Conservation (phyloP, 2,329 filamentous ascomycete species). For the Anthostomella pinea region DNA sequence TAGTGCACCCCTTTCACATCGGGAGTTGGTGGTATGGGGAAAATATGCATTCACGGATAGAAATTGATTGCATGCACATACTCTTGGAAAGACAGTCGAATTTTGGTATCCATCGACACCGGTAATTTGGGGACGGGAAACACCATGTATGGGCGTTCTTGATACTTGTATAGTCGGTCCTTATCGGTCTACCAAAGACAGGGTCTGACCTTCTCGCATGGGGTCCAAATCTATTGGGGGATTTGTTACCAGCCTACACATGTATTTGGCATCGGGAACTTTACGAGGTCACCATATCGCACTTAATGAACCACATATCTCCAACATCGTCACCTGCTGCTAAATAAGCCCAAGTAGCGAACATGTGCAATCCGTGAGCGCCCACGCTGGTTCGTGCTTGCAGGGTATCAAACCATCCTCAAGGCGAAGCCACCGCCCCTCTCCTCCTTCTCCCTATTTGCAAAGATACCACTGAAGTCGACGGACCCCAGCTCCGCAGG, state of each 20-base stretch:
- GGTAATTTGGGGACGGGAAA: conserved; percentile 8
- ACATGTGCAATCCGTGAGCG: too few species aligned
- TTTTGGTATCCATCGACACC: conserved; percentile 2
- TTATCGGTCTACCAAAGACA: conserved; percentile 1
- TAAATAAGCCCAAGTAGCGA: too few species aligned
- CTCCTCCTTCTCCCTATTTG: conserved; percentile 62
- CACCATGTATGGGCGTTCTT: conserved; percentile 13
- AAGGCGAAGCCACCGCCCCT: conserved; percentile 64
- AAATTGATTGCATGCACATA: conserved; percentile 3
- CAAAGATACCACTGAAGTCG: conserved; percentile 72
- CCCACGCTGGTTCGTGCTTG: too few species aligned
- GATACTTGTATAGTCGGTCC: conserved; percentile 11
- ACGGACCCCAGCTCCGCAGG: conserved; percentile 53
- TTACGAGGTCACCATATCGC: conserved; percentile 17
- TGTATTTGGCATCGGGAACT: background rate
- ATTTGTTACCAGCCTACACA: background rate
- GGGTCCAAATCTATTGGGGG: too few species aligned
- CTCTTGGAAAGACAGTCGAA: background rate
- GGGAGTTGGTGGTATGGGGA: background rate
- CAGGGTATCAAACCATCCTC: conserved; percentile 56
- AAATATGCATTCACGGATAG: conserved; percentile 1
- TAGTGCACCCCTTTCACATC: conserved; percentile 10
- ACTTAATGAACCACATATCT: conserved; percentile 26
- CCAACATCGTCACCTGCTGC: too few species aligned
- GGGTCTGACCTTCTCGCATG: too few species aligned